Evolutionary conservation across 176 grass and related monocot genomes (phyloP), one percentile per base, ranked within the genome.

Genomic region (Lolium rigidum): DNA sequence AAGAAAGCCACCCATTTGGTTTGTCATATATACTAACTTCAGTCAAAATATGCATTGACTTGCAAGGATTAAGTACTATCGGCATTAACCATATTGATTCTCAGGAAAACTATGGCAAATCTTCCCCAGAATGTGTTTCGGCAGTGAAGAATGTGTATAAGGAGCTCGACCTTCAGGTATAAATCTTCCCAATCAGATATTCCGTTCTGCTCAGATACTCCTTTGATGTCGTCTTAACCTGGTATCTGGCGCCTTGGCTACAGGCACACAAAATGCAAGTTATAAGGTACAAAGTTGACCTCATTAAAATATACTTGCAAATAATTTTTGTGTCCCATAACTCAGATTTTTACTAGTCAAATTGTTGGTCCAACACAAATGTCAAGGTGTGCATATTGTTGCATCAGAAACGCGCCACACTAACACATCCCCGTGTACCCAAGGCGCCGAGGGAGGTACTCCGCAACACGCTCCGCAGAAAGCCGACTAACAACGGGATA

Each of bases 71-170:
- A 24, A 48, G 52, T 52, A 83, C 80, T 63, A 47, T 81, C 44
- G 51, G 6, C 18, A 50, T 76, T 18, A 18, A 76, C 18, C 6
- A 2, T 43, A 18, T 58, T 66, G 7, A 74, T 68, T 91, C 7
- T 67, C 81, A 94, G 92, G 92, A 86, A 44, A 92, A 90, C 54
- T 94, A 94, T 31, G 92, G 92, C 54, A 94, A 94, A 60, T 80
- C 81, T 61, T 85, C 79, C 38, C 84, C 57, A 55, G 41, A 84
- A 79, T 88, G 90, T 78, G 84, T 94, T 28, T 86, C 76, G 15
- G 81, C 82, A 70, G 90, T 94, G 78, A 94, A 94, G 51, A 82
- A 58, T 63, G 84, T 87, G 2, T 94, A 92, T 11, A 92, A 83
- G 83, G 90, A 94, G 49, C 87, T 94, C 63, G 77, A 92, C 86